These are phyloP conservation scores for Pythium grandisporangium DNA, from an alignment of 352 stramenopile species.

Conservation along the genomic window DNA sequence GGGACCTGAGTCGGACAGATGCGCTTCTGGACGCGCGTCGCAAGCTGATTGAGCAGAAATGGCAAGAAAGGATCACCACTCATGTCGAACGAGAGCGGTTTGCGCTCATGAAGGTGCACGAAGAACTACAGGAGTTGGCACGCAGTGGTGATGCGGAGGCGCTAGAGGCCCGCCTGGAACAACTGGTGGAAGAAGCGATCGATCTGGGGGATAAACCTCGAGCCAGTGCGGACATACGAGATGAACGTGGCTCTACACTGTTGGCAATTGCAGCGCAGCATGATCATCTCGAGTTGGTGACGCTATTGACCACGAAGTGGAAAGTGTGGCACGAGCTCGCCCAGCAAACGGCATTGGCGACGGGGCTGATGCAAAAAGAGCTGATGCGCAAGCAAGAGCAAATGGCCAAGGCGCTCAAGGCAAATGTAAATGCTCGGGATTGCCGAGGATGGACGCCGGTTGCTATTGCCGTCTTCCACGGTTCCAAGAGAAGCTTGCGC, in stretches of 20 bases:
- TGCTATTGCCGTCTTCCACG: constrained; percentile 83
- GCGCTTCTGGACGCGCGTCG: constrained; percentile 49
- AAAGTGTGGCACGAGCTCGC: constrained; percentile 20
- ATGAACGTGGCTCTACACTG: constrained; percentile 72
- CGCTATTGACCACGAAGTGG: constrained; percentile 51
- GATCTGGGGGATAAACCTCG: constrained; percentile 47
- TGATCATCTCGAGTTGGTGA: constrained; percentile 50
- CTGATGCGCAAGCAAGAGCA: constrained; percentile 16
- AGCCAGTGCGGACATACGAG: constrained; percentile 58
- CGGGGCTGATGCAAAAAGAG: constrained; percentile 15
- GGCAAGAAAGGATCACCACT: constrained; percentile 78
- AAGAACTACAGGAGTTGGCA: constrained; percentile 57
- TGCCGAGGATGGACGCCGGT: constrained; percentile 81
- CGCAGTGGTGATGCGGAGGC: constrained; percentile 28
- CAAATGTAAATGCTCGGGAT: constrained; percentile 67
- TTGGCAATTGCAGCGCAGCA: constrained; percentile 66
- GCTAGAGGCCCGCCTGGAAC: constrained; percentile 49
- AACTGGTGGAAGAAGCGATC: constrained; percentile 66
- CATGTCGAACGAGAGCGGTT: constrained; percentile 82
- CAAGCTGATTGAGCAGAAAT: constrained; percentile 63
- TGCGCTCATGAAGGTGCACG: constrained; percentile 72
- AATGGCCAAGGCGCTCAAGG: constrained; percentile 42
- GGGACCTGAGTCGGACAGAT: constrained; percentile 67
- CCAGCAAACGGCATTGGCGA: constrained; percentile 7
- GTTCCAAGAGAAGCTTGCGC: constrained; percentile 57